phyloP scores from a whole-genome alignment of 1,139 yeast species.

The Entelexis paramagnoliae region DNA sequence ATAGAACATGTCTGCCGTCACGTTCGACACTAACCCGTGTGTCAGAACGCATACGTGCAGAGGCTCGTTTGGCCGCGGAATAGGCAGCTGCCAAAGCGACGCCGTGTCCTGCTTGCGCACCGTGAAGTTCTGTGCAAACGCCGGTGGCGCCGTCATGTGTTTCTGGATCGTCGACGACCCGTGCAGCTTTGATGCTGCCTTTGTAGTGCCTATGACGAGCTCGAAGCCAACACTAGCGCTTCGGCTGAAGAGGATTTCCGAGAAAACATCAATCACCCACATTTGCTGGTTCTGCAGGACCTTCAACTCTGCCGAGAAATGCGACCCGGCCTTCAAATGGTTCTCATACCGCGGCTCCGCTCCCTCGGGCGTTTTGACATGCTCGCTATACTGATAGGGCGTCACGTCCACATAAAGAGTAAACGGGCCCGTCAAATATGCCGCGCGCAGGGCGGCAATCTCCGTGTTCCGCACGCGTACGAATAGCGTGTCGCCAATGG shows the following conservation, averaged over 20 bases:
- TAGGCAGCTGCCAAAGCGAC: conserved; percentile 63
- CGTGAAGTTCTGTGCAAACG: conserved; percentile 25
- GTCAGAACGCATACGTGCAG: conserved; percentile 70
- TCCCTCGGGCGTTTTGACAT: conserved; percentile 44
- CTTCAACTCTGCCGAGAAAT: conserved; percentile 45
- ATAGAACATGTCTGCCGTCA: conserved; percentile 79
- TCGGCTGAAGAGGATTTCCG: conserved; percentile 70
- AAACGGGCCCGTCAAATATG: conserved; percentile 83
- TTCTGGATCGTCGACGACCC: conserved; percentile 4
- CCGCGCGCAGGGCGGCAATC: conserved; percentile 69
- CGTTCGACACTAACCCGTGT: conserved; percentile 88
- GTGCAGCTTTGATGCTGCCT: conserved; percentile 33
- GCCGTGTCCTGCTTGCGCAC: conserved; percentile 51
- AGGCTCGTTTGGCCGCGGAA: conserved; percentile 41
- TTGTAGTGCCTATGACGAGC: conserved; percentile 47
- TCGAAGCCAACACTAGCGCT: conserved; percentile 64
- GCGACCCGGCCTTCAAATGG: conserved; percentile 58
- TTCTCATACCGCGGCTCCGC: conserved; percentile 68
- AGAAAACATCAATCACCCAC: conserved; percentile 80
- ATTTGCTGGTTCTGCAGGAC: conserved; percentile 40
- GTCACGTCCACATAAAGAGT: conserved; percentile 76
- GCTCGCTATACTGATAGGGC: conserved; percentile 50
- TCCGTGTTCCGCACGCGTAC: conserved; percentile 65
- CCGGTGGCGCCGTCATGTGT: conserved; percentile 9
- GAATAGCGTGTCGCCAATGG: conserved; percentile 37